Conservation (phyloP, 2,329 filamentous ascomycete genomes). For the Sphaerulina vaccinii region DNA sequence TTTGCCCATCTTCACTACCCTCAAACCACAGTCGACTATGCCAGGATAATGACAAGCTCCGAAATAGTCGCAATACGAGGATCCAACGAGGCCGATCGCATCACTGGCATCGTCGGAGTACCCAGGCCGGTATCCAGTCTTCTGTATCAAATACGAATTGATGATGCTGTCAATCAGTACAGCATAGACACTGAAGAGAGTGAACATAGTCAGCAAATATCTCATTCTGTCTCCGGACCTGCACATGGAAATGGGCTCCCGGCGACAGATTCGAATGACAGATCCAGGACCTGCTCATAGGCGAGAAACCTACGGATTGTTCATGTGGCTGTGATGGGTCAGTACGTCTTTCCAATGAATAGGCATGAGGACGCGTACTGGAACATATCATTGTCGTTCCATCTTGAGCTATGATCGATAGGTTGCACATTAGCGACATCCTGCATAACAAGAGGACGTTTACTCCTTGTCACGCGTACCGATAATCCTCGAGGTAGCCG, state of each 20-base stretch:
- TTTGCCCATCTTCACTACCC: slow-evolving; percentile 79
- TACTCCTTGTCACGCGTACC: no score
- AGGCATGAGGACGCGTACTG: slow-evolving; percentile 40
- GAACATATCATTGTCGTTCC: slow-evolving; percentile 95
- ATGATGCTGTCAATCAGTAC: slow-evolving; percentile 73
- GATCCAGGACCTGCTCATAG: no score
- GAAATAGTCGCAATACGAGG: slow-evolving; percentile 83
- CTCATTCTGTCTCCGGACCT: no score
- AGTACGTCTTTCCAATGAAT: neutral
- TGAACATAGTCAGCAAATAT: no score
- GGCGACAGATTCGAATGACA: no score
- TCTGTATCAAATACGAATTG: slow-evolving; percentile 80
- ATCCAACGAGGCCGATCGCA: slow-evolving; percentile 80
- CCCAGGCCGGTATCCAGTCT: slow-evolving; percentile 71
- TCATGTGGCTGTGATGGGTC: slow-evolving; percentile 50
- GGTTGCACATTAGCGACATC: no score
- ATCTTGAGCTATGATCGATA: no score
- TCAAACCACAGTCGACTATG: slow-evolving; percentile 74
- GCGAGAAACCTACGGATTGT: no score
- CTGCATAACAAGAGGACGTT: no score
- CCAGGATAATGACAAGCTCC: slow-evolving; percentile 73
- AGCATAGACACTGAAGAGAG: no score
- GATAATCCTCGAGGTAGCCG: slow-evolving; percentile 73
- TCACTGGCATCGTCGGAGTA: slow-evolving; percentile 62
- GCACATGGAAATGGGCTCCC: no score